These are phyloP conservation scores for Russula sp. DNA, from an alignment of 768 basidiomycete genomes.

Conservation along the genomic window DNA sequence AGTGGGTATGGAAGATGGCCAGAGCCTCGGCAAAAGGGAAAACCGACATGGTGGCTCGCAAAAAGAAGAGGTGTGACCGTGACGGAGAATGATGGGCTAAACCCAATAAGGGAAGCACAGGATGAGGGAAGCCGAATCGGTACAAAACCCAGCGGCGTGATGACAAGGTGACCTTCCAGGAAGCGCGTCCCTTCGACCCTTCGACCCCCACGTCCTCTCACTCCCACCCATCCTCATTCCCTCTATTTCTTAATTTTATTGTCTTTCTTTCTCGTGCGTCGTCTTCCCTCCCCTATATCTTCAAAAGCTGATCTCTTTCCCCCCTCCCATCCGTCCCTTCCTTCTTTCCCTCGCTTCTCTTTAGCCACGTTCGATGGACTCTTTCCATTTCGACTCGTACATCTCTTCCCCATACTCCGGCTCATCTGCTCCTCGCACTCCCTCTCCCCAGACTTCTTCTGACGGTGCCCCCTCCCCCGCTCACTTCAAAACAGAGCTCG, in stretches of 20 bases:
- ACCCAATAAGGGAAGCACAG: constrained; percentile 27
- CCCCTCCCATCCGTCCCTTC: constrained; percentile 24
- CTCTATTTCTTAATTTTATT: constrained; percentile 30
- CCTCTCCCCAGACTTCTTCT: constrained; percentile 53
- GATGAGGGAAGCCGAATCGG: constrained; percentile 30
- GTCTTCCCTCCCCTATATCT: constrained; percentile 1
- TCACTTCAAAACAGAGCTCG: constrained; percentile 45
- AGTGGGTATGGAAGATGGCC: constrained; percentile 19
- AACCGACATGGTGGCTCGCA: constrained; percentile 18
- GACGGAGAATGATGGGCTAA: constrained; percentile 26
- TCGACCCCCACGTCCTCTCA: constrained; percentile 29
- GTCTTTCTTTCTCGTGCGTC: constrained; percentile 25
- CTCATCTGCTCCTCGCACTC: constrained; percentile 69
- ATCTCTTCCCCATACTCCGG: constrained; percentile 56
- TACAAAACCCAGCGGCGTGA: constrained; percentile 32
- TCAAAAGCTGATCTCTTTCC: constrained; percentile 11
- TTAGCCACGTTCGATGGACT: constrained; percentile 41
- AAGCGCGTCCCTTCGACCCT: constrained; percentile 30
- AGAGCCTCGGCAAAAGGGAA: constrained; percentile 21
- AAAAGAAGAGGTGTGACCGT: constrained; percentile 25
- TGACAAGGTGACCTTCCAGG: constrained; percentile 30
- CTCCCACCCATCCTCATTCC: constrained; percentile 21
- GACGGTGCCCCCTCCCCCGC: constrained; percentile 34
- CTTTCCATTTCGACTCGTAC: constrained; percentile 55
- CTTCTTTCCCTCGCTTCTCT: constrained; percentile 22